These are phyloP conservation scores for Xylaria digitata DNA, from an alignment of 2,329 filamentous ascomycete species.

Conservation along the genomic window DNA sequence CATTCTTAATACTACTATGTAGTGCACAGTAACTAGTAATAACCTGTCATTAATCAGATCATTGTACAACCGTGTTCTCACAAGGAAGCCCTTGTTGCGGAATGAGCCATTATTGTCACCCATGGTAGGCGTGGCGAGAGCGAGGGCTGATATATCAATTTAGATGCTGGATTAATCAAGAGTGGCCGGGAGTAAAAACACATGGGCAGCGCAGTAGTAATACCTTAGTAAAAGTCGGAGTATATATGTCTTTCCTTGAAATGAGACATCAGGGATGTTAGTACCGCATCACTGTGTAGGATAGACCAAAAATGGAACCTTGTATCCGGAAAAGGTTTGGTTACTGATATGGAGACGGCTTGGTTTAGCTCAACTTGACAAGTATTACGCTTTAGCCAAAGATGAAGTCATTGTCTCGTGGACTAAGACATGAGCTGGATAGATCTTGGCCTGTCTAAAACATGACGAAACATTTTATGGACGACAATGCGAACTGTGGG, in stretches of 20 bases:
- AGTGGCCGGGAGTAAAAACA: slow-evolving; percentile 11
- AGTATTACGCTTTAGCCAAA: neutral
- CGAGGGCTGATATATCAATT: neutral
- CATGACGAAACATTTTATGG: neutral
- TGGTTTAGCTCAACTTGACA: neutral
- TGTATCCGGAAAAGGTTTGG: neutral
- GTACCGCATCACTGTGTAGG: slow-evolving; percentile 7
- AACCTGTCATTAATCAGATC: slow-evolving; percentile 7
- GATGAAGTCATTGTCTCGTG: slow-evolving; percentile 5
- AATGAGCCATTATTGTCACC: neutral
- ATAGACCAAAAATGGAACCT: slow-evolving; percentile 16
- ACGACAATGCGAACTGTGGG: neutral
- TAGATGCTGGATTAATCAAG: neutral
- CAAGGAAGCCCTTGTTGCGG: neutral
- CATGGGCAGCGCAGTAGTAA: slow-evolving; percentile 13
- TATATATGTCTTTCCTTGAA: slow-evolving; percentile 22
- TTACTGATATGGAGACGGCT: neutral
- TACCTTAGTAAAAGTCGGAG: slow-evolving; percentile 20
- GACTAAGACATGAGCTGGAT: slow-evolving; percentile 8
- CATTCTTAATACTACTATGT: neutral
- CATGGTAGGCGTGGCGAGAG: neutral
- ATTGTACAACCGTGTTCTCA: neutral
- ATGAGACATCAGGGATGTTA: slow-evolving; percentile 4
- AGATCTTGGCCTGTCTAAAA: slow-evolving; percentile 14
- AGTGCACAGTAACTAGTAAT: too few species aligned